Evolutionary conservation across 176 grass and related monocot species (phyloP).

Genomic region (Elaeis guineensis): DNA sequence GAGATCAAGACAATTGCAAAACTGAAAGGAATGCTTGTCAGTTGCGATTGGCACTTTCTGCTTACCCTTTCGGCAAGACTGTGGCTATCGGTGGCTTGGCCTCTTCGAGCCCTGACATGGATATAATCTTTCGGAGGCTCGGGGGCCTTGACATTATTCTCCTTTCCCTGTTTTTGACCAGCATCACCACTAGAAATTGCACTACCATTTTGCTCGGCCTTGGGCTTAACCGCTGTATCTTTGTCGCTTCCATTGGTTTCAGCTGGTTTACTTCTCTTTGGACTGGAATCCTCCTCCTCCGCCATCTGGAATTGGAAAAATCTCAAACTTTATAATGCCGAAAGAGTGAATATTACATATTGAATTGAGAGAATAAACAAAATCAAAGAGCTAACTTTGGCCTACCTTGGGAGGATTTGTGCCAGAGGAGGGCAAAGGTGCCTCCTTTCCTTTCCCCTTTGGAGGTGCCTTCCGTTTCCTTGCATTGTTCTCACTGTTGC

Average conservation of each 20-base stretch:
- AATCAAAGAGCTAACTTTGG: too few relatives aligned
- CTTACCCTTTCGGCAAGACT: slow-evolving; percentile 68
- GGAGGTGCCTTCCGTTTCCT: slow-evolving; percentile 39
- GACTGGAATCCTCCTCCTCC: slow-evolving; percentile 14
- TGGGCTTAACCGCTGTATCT: not conserved
- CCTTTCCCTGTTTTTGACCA: not conserved
- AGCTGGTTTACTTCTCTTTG: slow-evolving; percentile 29
- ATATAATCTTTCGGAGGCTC: slow-evolving; percentile 50
- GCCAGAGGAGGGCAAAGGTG: slow-evolving; percentile 1
- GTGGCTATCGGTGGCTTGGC: slow-evolving; percentile 70
- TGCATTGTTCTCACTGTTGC: slow-evolving; percentile 20
- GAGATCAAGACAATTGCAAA: too few relatives aligned
- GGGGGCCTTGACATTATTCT: not conserved
- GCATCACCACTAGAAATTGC: not conserved
- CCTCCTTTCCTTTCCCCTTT: slow-evolving; percentile 38
- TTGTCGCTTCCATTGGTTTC: not conserved
- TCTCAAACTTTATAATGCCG: not conserved
- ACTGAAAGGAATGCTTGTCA: not conserved
- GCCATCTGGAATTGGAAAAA: slow-evolving; percentile 15
- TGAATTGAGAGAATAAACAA: not conserved
- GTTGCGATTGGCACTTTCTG: not conserved
- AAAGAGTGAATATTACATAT: not conserved
- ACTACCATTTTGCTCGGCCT: not conserved
- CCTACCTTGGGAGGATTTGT: not conserved
- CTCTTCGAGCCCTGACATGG: slow-evolving; percentile 59